These are phyloP conservation scores for Solanum sitiens DNA, from an alignment of 257 asterid species.

Conservation along the genomic window DNA sequence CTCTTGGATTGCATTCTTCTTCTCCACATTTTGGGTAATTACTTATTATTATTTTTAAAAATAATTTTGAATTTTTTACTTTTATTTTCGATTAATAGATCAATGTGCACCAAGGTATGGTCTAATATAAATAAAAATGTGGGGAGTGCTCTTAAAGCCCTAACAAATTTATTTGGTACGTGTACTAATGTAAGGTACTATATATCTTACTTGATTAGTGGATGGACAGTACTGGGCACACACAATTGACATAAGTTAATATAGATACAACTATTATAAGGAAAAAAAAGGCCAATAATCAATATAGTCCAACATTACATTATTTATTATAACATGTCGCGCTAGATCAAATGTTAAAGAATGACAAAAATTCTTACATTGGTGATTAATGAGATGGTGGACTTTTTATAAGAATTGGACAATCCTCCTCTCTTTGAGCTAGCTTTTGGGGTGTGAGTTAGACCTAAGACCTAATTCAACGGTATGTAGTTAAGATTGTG, in stretches of 20 bases:
- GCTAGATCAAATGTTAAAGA: no score
- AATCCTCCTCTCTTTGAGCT: no score
- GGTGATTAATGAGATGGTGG: no score
- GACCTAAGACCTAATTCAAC: no score
- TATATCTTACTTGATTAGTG: neutral
- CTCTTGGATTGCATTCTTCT: constrained; percentile 1
- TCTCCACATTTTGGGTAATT: constrained; percentile 2
- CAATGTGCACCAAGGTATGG: neutral
- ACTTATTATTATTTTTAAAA: neutral
- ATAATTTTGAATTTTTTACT: neutral
- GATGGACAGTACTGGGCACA: neutral
- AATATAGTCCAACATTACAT: no score
- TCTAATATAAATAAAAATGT: neutral
- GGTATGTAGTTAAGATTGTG: no score
- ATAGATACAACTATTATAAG: neutral
- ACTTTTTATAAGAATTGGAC: no score
- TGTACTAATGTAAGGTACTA: neutral
- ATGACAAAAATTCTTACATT: no score
- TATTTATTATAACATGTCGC: no score
- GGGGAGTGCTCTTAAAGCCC: neutral
- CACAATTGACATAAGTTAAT: neutral
- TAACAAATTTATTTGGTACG: neutral
- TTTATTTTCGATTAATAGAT: neutral
- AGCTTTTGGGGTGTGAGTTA: no score
- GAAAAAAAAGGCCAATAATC: neutral